Evolutionary conservation across 768 basidiomycete genomes (phyloP), one percentile per base, ranked within the genome.

Genomic region (Suillus occidentalis): DNA sequence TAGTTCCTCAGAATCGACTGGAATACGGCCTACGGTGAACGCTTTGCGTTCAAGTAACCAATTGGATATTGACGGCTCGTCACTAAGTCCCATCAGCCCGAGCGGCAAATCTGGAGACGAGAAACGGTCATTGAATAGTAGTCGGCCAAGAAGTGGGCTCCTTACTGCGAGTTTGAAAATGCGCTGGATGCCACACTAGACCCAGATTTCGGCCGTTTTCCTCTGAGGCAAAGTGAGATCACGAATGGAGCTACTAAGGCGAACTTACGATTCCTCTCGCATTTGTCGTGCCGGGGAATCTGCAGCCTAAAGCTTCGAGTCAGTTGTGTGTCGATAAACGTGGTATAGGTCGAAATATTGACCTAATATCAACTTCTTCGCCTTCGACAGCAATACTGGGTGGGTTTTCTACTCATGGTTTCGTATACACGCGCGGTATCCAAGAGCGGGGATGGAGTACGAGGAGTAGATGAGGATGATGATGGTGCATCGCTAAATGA

Each of bases 11-110:
- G 22, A 14, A 3, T 2, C 1, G 8, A 63, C 8, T 31, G 7
- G 2, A 16, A 63, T 40, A 1, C 62, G n/a, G 22, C 62, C 22
- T 2, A 63, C 39, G 0, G 58, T 63, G 20, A 61, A 63, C 5
- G 62, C 62, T 1, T 18, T 5, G 4, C 22, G 13, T 59, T 63
- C 62, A 4, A 63, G 61, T 8, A 63, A 14, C 58, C 62, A 63
- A 25, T 63, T 63, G 3, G 62, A 63, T 2, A 59, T 63, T 6
- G 14, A 18, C 22, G 18, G 0, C 0, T 2, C 1, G 1, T 57
- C 18, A 2, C 3, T 10, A 22, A 57, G 36, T 10, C 28, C 0
- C 16, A 22, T 61, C 49, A 13, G 28, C 6, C 4, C 6, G 6
- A 9, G 34, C n/a, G 28, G 60, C 16, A 2, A 60, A 49, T 18